phyloP scores from a whole-genome alignment of 257 asterid species.

The Plantago ovata region DNA sequence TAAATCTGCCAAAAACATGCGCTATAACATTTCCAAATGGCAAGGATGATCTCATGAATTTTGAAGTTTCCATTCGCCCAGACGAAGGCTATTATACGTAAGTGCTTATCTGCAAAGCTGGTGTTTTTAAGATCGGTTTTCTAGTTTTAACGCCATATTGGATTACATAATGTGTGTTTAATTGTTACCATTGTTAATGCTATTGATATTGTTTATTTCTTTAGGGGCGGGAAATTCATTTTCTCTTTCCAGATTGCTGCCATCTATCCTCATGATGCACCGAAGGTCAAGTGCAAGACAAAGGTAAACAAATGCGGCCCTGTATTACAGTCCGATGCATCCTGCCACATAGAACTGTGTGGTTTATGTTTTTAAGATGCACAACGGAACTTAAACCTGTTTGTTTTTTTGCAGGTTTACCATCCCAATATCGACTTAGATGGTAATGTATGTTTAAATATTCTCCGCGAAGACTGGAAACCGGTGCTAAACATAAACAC shows the following conservation, averaged over 20 bases:
- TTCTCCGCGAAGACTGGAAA: constrained; percentile 72
- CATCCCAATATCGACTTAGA: constrained; percentile 67
- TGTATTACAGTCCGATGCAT: not conserved
- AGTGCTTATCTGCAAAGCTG: constrained; percentile 10
- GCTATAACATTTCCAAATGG: constrained; percentile 57
- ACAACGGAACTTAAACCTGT: not conserved
- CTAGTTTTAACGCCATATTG: not conserved
- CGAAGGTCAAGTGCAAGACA: constrained; percentile 72
- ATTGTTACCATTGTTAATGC: not conserved
- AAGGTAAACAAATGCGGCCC: constrained; percentile 44
- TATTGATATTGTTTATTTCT: constrained; percentile 13
- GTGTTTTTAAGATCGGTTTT: not conserved
- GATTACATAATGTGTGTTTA: not conserved
- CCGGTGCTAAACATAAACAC: constrained; percentile 63
- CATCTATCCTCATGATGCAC: constrained; percentile 61
- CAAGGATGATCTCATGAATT: constrained; percentile 63
- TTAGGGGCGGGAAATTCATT: constrained; percentile 47
- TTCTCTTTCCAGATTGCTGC: constrained; percentile 56
- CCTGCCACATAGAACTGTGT: not conserved
- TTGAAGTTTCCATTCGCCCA: constrained; percentile 62
- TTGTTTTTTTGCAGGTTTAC: constrained; percentile 38
- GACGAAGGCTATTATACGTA: constrained; percentile 63
- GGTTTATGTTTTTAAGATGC: too few relatives aligned
- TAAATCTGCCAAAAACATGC: constrained; percentile 56
- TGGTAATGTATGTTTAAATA: constrained; percentile 66